Evolutionary conservation across 23 red algal genomes (phyloP).

Genomic region (Porphyridium purpureum): DNA sequence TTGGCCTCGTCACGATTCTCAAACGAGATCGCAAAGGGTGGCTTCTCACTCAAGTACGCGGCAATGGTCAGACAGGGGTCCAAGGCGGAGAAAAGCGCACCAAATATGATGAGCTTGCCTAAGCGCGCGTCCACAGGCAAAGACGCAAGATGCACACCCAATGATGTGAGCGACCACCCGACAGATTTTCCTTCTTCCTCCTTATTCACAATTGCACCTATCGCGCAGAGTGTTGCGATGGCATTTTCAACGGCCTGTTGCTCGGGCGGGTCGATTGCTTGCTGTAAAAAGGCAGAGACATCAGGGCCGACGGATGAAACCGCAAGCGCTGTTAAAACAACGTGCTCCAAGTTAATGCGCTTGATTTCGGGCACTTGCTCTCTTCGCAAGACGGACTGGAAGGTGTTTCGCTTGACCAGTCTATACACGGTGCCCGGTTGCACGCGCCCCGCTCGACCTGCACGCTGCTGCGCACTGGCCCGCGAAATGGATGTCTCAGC

Average conservation of each 20-base stretch:
- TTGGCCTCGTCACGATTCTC: slow-evolving; percentile 19
- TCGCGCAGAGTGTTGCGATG: slow-evolving; percentile 16
- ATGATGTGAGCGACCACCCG: slow-evolving; percentile 17
- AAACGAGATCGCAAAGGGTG: slow-evolving; percentile 27
- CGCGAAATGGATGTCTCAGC: slow-evolving; percentile 65
- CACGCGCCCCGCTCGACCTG: slow-evolving; percentile 84
- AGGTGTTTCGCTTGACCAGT: slow-evolving; percentile 36
- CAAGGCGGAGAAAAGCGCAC: slow-evolving; percentile 48
- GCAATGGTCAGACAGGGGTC: slow-evolving; percentile 44
- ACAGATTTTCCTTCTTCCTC: no score
- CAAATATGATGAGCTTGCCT: slow-evolving; percentile 68
- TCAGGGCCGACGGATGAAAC: no score
- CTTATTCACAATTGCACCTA: no score
- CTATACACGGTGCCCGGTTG: slow-evolving; percentile 51
- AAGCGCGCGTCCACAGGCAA: slow-evolving; percentile 67
- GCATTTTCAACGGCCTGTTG: slow-evolving; percentile 20
- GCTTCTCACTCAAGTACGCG: slow-evolving; percentile 33
- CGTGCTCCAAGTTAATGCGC: slow-evolving; percentile 41
- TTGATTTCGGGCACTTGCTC: slow-evolving; percentile 43
- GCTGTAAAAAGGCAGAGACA: slow-evolving; percentile 22
- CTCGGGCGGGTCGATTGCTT: slow-evolving; percentile 39
- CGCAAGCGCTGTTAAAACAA: slow-evolving; percentile 41
- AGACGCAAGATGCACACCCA: slow-evolving; percentile 43
- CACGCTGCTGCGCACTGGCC: slow-evolving; percentile 70
- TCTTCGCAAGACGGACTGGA: slow-evolving; percentile 24